Percentiles rank a stretch among this genome's conserved stretches.
These are phyloP conservation scores for Globisporangium takayamanum DNA, from an alignment of 352 stramenopile species.

Conservation along the genomic window DNA sequence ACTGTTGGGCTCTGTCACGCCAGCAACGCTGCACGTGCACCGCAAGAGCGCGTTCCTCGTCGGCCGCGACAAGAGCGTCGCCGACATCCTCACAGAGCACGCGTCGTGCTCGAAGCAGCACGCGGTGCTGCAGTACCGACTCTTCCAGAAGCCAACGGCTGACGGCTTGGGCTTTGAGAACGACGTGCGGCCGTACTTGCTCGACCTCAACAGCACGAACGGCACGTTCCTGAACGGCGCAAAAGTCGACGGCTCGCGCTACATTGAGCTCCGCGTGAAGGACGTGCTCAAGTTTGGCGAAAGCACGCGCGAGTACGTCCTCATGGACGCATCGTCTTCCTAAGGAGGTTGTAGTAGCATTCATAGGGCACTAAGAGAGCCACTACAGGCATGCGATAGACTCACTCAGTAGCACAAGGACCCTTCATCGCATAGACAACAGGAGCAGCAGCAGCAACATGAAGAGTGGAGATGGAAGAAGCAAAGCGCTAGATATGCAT, in stretches of 20 bases:
- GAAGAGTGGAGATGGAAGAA: no score
- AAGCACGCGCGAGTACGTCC: constrained; percentile 97
- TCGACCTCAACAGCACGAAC: constrained; percentile 98
- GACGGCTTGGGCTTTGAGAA: constrained; percentile 52
- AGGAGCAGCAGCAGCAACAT: no score
- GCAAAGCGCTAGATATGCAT: no score
- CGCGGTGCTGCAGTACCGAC: constrained; percentile 94
- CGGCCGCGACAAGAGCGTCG: constrained; percentile 91
- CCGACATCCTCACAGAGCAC: constrained; percentile 94
- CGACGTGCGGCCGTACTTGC: constrained; percentile 92
- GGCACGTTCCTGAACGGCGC: constrained; percentile 96
- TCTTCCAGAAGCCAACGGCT: constrained; percentile 62
- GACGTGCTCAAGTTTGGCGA: constrained; percentile 96
- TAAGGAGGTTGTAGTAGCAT: neutral
- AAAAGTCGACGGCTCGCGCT: constrained; percentile 90
- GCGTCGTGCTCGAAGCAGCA: constrained; percentile 96
- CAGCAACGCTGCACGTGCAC: constrained; percentile 93
- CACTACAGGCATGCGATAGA: neutral
- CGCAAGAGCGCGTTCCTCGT: constrained; percentile 94
- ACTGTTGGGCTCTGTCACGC: constrained; percentile 18
- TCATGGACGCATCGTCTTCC: constrained; percentile 66
- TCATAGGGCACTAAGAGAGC: neutral
- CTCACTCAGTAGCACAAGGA: neutral
- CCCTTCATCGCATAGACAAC: no score
- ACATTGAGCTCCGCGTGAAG: constrained; percentile 94